phyloP scores from a whole-genome alignment of 495 filamentous ascomycete species.

The Neurospora discreta region DNA sequence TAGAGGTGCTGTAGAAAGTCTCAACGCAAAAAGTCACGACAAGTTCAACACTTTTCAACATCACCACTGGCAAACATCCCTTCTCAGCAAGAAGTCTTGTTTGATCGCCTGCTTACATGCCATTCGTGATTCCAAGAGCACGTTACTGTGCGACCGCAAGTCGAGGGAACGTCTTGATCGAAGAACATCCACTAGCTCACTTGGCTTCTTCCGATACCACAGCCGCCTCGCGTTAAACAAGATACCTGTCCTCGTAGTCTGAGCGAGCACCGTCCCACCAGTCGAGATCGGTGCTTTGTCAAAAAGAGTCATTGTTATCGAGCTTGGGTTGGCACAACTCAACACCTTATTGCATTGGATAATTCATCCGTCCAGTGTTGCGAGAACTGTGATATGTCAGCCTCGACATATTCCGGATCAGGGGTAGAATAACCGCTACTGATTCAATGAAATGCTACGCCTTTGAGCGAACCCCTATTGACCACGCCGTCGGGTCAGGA shows the following conservation, averaged over 20 bases:
- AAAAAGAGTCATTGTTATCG: background rate
- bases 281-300: background rate
- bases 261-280: background rate
- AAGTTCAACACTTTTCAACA: background rate
- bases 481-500: background rate
- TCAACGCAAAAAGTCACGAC: background rate
- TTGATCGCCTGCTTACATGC: background rate
- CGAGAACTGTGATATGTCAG: background rate
- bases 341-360: background rate
- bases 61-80: background rate
- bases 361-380: background rate
- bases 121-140: background rate
- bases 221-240: background rate
- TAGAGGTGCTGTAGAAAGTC: constrained; percentile 3
- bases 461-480: background rate
- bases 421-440: background rate
- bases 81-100: background rate
- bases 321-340: background rate
- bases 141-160: background rate
- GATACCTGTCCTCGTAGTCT: background rate
- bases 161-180: background rate
- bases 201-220: background rate
- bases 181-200: background rate
- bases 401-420: background rate
- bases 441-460: background rate